Conservation (phyloP, 208 protist genomes). For the Naegleria lovaniensis region DNA sequence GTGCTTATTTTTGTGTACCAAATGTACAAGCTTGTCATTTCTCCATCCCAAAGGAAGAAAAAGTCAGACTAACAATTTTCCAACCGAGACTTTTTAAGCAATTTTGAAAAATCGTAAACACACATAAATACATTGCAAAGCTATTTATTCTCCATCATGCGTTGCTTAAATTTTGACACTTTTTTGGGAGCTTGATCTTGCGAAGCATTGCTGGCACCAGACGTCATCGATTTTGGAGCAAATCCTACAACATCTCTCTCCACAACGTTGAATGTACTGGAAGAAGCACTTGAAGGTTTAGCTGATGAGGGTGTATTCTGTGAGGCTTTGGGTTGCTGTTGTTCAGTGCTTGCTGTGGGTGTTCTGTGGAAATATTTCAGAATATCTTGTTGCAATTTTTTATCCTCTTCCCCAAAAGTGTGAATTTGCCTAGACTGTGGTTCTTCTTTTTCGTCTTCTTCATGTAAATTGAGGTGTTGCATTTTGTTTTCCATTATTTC, state of each 20-base stretch:
- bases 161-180: neutral
- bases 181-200: neutral
- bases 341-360: neutral
- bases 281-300: neutral
- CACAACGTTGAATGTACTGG: neutral
- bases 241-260: neutral
- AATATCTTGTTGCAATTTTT: neutral
- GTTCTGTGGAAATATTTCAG: neutral
- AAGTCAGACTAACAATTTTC: no score
- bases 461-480: neutral
- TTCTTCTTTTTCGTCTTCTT: neutral
- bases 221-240: neutral
- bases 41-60: neutral
- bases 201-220: neutral
- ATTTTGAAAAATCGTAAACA: neutral
- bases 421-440: neutral
- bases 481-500: neutral
- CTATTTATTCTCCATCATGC: neutral
- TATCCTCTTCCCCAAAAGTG: neutral
- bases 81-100: no score
- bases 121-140: neutral
- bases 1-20: neutral
- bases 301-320: neutral
- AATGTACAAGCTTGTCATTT: neutral
- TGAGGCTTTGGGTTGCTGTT: neutral